Base-by-base conservation (phyloP, 768 basidiomycete genomes). In the Termitomyces sp. region DNA sequence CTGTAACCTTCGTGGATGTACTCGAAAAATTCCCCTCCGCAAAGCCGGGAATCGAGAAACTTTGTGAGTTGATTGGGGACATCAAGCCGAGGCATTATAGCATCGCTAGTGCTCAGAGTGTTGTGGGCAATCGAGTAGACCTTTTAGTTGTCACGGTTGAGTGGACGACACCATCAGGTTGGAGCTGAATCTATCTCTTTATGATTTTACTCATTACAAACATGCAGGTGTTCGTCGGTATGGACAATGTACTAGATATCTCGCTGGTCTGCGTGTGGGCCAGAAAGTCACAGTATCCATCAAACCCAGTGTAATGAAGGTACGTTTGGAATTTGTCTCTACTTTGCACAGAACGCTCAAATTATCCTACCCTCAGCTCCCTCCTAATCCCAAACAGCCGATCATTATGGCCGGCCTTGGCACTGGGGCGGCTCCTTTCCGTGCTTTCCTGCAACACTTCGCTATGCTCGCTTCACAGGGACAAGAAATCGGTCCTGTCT, bases 231-330 rank as follows among this genome's bases (percentile, higher is more conserved):
- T 83, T 20, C 79, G 76, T 20, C 84, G 91, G 61, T 96, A 84
- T 71, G 97, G 97, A 28, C 97, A 99, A 75, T 98, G 96, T 70
- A 98, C 97, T 5, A 84, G 95, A 61, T 99, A 98, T 73, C 88
- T 98, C 41, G 88, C 89, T 3, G 86, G 81, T 43, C 81, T 99
- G 47, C 83, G 84, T 68, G 71, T 88, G 40, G 97, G 96, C 20
- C 90, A 93, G 70, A 89, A 96, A 73, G 95, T 98, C 23, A 98
- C 95, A 0, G 96, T 97, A 9, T 98, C 95, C 6, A 89, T 98
- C 75, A 97, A 97, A 73, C 97, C 97, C 28, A 97, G 95, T 69
- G 97, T 99, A 32, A 98, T 99, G 97, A 98, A 98, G 82, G 91
- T 93, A 58, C 26, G 79, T 71, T 26, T 14, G 50, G 32, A 49